Percentiles rank a stretch among this genome's conserved stretches.
phyloP scores from a whole-genome alignment of 2,329 filamentous ascomycete genomes.

The Aspergillus puulaauensis region DNA sequence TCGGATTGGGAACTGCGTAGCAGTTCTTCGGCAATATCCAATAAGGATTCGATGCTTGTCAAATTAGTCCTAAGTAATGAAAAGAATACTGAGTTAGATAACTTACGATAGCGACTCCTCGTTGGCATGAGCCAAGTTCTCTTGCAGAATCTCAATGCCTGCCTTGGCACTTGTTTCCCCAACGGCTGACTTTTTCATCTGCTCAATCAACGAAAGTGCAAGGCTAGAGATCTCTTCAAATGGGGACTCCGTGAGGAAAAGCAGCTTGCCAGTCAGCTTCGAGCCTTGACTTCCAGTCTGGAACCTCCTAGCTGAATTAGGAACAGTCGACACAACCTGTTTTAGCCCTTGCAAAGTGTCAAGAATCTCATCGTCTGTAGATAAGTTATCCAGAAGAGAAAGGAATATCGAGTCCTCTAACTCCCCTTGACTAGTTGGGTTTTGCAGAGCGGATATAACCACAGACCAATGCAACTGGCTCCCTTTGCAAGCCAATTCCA shows the following conservation, averaged over 20 bases:
- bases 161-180: slow-evolving; percentile 44
- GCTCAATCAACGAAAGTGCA: slow-evolving; percentile 34
- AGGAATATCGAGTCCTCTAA: slow-evolving; percentile 38
- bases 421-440: slow-evolving; percentile 33
- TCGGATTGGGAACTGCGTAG: slow-evolving; percentile 35
- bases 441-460: slow-evolving; percentile 38
- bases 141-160: slow-evolving; percentile 53
- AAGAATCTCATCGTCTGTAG: slow-evolving; percentile 35
- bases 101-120: slow-evolving; percentile 48
- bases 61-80: slow-evolving; percentile 25
- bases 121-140: slow-evolving; percentile 49
- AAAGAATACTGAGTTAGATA: not conserved
- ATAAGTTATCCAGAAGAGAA: slow-evolving; percentile 42
- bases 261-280: slow-evolving; percentile 51
- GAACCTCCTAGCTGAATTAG: slow-evolving; percentile 44
- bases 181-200: slow-evolving; percentile 36
- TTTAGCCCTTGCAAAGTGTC: slow-evolving; percentile 47
- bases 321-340: slow-evolving; percentile 42
- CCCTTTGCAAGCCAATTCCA: slow-evolving; percentile 37
- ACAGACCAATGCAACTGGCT: slow-evolving; percentile 39
- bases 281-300: slow-evolving; percentile 47
- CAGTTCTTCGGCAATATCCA: slow-evolving; percentile 53
- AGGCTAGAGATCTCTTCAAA: slow-evolving; percentile 51
- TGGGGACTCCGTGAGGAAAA: slow-evolving; percentile 55
- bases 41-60: slow-evolving; percentile 55